A percentile compares a stretch with the other conserved stretches of the same genome.
Evolutionary conservation across 495 filamentous ascomycete species (phyloP).

Genomic region (Penicillium canescens): DNA sequence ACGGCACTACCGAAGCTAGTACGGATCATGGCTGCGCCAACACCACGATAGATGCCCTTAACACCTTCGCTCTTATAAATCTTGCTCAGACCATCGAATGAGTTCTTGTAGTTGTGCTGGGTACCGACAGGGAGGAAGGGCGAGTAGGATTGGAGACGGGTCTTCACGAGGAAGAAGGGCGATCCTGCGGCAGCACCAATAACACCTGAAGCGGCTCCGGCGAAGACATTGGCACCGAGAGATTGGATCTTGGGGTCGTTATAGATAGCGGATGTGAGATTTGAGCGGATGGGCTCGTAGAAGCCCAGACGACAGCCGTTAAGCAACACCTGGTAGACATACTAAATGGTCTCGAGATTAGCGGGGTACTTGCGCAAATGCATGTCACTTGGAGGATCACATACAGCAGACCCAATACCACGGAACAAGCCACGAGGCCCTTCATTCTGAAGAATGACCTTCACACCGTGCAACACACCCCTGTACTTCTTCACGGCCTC

Average conservation of each 20-base stretch:
- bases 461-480: conserved; percentile 89
- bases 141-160: conserved; percentile 89
- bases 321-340: conserved; percentile 94
- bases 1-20: conserved; percentile 95
- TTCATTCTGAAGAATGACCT: conserved; percentile 90
- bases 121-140: conserved; percentile 95
- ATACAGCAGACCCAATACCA: conserved; percentile 82
- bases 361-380: not conserved
- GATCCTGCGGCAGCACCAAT: conserved; percentile 88
- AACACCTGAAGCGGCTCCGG: conserved; percentile 83
- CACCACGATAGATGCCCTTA: conserved; percentile 81
- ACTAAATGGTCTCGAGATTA: conserved; percentile 44
- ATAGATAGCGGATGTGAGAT: conserved; percentile 65
- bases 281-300: conserved; percentile 88
- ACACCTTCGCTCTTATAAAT: conserved; percentile 80
- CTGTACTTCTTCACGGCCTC: conserved; percentile 84
- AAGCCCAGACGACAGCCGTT: conserved; percentile 97
- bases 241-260: conserved; percentile 73
- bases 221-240: conserved; percentile 87
- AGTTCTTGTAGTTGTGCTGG: conserved; percentile 88
- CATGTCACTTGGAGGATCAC: conserved; percentile 11
- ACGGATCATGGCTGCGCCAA: conserved; percentile 92
- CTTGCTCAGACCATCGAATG: conserved; percentile 74
- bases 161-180: conserved; percentile 99
- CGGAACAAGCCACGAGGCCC: conserved; percentile 83